Conservation (phyloP, 176 grass and related monocot genomes). For the Ampelocalamus luodianensis region DNA sequence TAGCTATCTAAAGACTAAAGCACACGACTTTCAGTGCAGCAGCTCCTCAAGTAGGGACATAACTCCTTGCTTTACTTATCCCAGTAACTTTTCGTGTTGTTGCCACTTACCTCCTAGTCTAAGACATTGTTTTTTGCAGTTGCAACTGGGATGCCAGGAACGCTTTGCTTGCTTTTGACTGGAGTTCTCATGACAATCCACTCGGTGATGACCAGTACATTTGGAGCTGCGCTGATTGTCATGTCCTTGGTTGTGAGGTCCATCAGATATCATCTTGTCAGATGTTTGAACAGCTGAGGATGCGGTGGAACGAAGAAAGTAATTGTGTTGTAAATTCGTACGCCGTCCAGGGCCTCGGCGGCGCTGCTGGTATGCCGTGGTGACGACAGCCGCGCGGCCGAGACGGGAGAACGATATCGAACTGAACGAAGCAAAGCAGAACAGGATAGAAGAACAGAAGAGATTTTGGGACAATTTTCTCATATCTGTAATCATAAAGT, state of each 20-base stretch:
- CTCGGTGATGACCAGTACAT: constrained; percentile 60
- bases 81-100: neutral
- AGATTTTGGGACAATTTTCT: too few relatives aligned
- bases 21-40: neutral
- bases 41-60: neutral
- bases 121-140: constrained; percentile 46
- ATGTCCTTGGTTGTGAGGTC: constrained; percentile 67
- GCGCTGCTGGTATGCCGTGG: too few relatives aligned
- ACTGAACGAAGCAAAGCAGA: too few relatives aligned
- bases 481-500: too few relatives aligned
- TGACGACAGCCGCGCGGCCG: too few relatives aligned
- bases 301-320: too few relatives aligned
- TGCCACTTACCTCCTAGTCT: neutral
- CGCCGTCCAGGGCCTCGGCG: too few relatives aligned
- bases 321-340: too few relatives aligned
- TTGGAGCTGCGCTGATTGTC: constrained; percentile 79
- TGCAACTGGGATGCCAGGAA: constrained; percentile 83
- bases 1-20: neutral
- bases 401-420: too few relatives aligned
- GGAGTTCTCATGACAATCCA: constrained; percentile 38
- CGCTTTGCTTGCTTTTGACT: constrained; percentile 70
- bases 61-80: neutral
- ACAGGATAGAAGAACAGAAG: too few relatives aligned
- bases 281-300: too few relatives aligned
- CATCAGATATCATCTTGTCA: constrained; percentile 51